Conservation (phyloP, 495 filamentous ascomycete genomes). For the Penicillium lagena region DNA sequence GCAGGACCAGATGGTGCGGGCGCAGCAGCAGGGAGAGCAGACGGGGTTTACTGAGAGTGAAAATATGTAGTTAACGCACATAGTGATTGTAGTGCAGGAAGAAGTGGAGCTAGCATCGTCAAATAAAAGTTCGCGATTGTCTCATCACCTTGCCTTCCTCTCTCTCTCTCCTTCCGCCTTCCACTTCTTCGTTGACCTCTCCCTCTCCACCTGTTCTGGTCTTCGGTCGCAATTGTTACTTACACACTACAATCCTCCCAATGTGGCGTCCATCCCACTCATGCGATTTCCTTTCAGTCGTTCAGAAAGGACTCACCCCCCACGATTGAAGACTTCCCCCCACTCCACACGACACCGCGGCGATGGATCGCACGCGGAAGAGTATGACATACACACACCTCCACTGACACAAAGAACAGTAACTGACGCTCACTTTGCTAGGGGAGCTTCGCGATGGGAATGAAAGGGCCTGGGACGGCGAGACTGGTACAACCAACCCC, state of each 20-base stretch:
- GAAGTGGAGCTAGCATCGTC: not conserved
- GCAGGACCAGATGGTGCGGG: constrained; percentile 21
- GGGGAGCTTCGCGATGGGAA: constrained; percentile 89
- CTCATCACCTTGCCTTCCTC: not conserved
- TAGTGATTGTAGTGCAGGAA: too few species aligned
- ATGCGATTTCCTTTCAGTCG: constrained; percentile 33
- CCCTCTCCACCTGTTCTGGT: not conserved
- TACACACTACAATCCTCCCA: constrained; percentile 4
- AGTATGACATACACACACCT: constrained; percentile 41
- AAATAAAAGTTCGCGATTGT: not conserved
- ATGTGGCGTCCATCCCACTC: constrained; percentile 41
- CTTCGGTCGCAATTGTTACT: too few species aligned
- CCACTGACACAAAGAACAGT: too few species aligned
- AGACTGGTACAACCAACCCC: constrained; percentile 54
- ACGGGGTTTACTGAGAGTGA: constrained; percentile 24
- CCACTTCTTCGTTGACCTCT: constrained; percentile 4
- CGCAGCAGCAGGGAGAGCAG: constrained; percentile 17
- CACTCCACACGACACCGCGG: constrained; percentile 3
- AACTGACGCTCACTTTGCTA: constrained; percentile 22
- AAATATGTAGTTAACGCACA: too few species aligned
- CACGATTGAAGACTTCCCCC: constrained; percentile 14
- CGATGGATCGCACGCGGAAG: constrained; percentile 82
- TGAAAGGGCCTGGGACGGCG: constrained; percentile 77
- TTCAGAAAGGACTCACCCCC: constrained; percentile 26
- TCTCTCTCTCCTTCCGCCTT: constrained; percentile 4